Evolutionary conservation across 2,329 filamentous ascomycete species (phyloP), one percentile per base, ranked within the genome.

Genomic region (Magnaporthiopsis rhizophila): DNA sequence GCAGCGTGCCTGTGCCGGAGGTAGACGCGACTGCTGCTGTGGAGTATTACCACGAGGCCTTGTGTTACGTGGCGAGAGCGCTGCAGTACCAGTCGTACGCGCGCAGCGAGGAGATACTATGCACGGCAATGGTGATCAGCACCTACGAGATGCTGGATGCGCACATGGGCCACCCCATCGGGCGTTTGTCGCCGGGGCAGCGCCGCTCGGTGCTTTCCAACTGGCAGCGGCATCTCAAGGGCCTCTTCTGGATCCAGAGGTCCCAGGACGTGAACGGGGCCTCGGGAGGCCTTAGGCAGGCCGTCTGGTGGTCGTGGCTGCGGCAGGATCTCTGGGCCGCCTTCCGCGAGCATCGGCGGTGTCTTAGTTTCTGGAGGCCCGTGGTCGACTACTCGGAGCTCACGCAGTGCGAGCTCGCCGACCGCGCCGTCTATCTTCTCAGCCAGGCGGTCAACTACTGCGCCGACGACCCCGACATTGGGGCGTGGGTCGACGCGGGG

Each of bases 261-360:
- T 85, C 81, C 0, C 83, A 86, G 63, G 79, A 86, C 61, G 85
- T 86, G 59, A 79, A 88, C 64, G 86, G 84, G 1, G 84, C 84
- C 62, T 82, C 80, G 0, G 80, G 81, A 0, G 83, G 84, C 0
- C 74, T 88, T 0, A 77, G 82, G 58, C 80, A 83, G 66, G 82
- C 84, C 0, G 82, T 85, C 0, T 88, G 86, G 86, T 89, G 86
- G 86, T 80, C 82, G 0, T 89, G 86, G 86, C 74, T 88, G 3
- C 77, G 84, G n/a, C 86, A 89, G 69, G 86, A 89, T 69, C 79
- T 86, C 0, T 88, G 85, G 85, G 85, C 84, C 2, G 85, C 85
- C 0, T 87, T 87, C 67, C 78, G 84, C 0, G 85, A 87, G 69
- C 77, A 78, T 28, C 75, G 86, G 5, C 77, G 80, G 9, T 80